Evolutionary conservation across 352 stramenopile species (phyloP).

Genomic region (Phytophthora pseudosyringae): DNA sequence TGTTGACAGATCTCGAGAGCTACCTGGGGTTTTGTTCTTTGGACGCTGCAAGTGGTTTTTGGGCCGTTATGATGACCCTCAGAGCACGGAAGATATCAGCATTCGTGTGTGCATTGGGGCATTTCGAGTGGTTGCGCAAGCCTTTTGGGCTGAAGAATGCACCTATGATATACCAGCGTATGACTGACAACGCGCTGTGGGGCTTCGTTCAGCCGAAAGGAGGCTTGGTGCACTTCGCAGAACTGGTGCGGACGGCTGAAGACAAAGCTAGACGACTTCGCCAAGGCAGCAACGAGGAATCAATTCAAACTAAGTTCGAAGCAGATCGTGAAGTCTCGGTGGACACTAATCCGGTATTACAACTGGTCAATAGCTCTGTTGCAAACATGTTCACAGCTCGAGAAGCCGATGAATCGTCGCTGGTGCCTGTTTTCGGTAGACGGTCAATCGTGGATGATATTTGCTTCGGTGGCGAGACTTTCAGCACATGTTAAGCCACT

Average conservation of each 20-base stretch:
- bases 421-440: slow-evolving; percentile 3
- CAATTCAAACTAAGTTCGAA: neutral
- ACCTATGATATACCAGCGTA: slow-evolving; percentile 8
- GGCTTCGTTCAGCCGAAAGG: neutral
- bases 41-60: too few species aligned
- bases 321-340: neutral
- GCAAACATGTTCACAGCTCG: neutral
- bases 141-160: slow-evolving; percentile 5
- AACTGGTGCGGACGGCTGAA: neutral
- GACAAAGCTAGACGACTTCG: neutral
- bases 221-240: neutral
- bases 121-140: slow-evolving; percentile 12
- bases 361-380: neutral
- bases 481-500: too few species aligned
- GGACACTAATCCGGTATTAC: neutral
- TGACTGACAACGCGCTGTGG: neutral
- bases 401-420: neutral
- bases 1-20: too few species aligned
- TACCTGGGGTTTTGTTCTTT: too few species aligned
- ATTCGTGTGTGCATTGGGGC: slow-evolving; percentile 7
- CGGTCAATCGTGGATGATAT: too few species aligned
- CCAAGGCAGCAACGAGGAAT: too few species aligned
- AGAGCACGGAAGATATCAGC: neutral
- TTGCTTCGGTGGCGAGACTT: too few species aligned
- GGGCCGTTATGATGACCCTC: too few species aligned